phyloP scores from a whole-genome alignment of 139 green algal species.

The Chlorella vulgaris region DNA sequence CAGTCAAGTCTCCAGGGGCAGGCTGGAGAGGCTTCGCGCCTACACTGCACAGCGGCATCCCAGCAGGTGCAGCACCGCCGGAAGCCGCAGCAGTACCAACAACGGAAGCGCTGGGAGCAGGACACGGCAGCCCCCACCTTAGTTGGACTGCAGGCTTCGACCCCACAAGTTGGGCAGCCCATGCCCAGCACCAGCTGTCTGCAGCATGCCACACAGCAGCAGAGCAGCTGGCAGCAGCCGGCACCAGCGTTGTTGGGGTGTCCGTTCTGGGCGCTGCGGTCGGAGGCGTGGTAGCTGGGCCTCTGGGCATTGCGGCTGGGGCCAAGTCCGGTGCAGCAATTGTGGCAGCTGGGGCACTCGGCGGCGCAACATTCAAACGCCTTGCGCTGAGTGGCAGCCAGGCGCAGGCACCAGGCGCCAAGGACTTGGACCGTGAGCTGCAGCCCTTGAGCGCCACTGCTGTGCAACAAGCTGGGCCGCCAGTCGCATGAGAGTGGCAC shows the following conservation, averaged over 20 bases:
- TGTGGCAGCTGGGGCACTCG: conserved; percentile 8
- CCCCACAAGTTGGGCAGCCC: neutral
- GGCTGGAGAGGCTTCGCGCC: no score
- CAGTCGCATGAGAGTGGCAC: no score
- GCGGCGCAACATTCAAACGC: neutral
- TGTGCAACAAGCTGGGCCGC: no score
- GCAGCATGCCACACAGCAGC: neutral
- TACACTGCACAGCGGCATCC: no score
- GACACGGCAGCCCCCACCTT: no score
- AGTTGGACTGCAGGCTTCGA: no score
- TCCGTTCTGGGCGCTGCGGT: conserved; percentile 13
- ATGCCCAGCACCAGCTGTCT: conserved; percentile 8
- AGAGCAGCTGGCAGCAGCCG: neutral
- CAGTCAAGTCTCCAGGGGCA: no score
- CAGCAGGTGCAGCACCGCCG: conserved; percentile 7
- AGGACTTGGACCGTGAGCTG: neutral
- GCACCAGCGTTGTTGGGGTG: neutral
- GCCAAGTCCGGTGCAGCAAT: conserved; percentile 21
- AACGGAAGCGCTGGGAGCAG: no score
- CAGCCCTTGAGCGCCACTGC: neutral
- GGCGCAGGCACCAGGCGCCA: neutral
- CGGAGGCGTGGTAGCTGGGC: conserved; percentile 26
- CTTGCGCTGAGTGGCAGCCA: neutral
- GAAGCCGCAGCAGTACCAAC: no score
- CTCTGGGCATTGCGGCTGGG: conserved; percentile 24